phyloP scores from a whole-genome alignment of 495 filamentous ascomycete genomes.

The Talaromyces wortmannii region DNA sequence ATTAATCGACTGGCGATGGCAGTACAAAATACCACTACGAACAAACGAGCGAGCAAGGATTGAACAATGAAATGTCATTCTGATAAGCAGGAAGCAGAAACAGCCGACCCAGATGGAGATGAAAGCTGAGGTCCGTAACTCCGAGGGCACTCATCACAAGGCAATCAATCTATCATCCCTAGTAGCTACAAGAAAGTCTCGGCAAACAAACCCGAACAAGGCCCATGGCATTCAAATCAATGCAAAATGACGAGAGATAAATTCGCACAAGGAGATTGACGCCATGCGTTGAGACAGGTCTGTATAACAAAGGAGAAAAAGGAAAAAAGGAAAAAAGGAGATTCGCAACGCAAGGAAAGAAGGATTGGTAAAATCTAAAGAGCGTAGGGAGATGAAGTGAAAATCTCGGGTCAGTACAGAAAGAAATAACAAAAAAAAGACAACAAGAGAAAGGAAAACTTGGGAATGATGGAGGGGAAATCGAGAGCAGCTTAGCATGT shows the following conservation, averaged over 20 bases:
- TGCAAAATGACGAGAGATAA: neutral
- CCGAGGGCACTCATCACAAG: slow-evolving; percentile 12
- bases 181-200: slow-evolving; percentile 13
- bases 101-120: slow-evolving; percentile 5
- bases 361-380: slow-evolving; percentile 10
- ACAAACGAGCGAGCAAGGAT: slow-evolving; percentile 12
- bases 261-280: neutral
- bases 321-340: neutral
- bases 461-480: slow-evolving; percentile 3
- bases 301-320: neutral
- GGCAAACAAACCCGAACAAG: neutral
- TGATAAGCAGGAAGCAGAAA: slow-evolving; percentile 8
- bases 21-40: neutral
- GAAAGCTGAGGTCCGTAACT: slow-evolving; percentile 3
- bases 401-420: slow-evolving; percentile 9
- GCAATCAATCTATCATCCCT: slow-evolving; percentile 10
- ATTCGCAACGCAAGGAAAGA: neutral
- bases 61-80: slow-evolving; percentile 8
- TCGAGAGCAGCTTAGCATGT: slow-evolving; percentile 11
- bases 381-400: slow-evolving; percentile 17
- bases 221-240: slow-evolving; percentile 1
- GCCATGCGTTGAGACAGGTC: neutral
- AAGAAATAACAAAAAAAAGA: slow-evolving; percentile 12
- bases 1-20: too few relatives aligned
- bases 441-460: neutral